Evolutionary conservation across 768 basidiomycete genomes (phyloP), one percentile per base, ranked within the genome.

Genomic region (Hortiboletus campestris): DNA sequence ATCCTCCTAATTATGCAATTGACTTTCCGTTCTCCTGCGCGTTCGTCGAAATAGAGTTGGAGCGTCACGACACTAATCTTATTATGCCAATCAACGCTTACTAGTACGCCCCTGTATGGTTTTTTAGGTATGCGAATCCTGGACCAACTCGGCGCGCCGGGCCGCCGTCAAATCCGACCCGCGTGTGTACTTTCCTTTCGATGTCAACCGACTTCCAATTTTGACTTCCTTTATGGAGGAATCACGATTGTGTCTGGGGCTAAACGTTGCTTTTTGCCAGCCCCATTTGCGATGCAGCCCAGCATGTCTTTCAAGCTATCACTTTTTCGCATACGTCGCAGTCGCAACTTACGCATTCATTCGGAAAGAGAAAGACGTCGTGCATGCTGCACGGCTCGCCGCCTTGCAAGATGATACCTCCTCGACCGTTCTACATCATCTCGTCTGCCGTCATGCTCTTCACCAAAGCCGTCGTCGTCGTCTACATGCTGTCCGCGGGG

Each of bases 401-500:
- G 13, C n/a, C 46, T 14, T 12, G 32, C 49, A 64, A 29, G 48
- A 67, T 67, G 67, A 58, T 47, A 6, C 32, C 53, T 19, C 47
- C 43, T 43, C 59, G 57, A 46, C 47, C 58, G 13, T 41, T 66
- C 38, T 50, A 62, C 31, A 10, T 51, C 53, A 17, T 62, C 48
- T 62, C 60, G 40, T 51, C 58, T 7, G 29, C 53, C 31, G 3
- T 57, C 52, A 57, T 53, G 68, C 43, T 66, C 55, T 36, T 68
- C 51, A 60, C 60, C 42, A 70, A 61, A 39, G 50, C 47, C 34
- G 20, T 55, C 45, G 57, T 62, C 46, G 3, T 66, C 53, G 28
- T 57, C 46, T 58, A 54, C 56, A 64, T 61, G 60, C 31, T 64
- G 32, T 68, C 62, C 2, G 62, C 49, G 25, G 57, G 68, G 20